Base-by-base conservation (phyloP, 495 filamentous ascomycete genomes). In the Talaromyces thailandensis region DNA sequence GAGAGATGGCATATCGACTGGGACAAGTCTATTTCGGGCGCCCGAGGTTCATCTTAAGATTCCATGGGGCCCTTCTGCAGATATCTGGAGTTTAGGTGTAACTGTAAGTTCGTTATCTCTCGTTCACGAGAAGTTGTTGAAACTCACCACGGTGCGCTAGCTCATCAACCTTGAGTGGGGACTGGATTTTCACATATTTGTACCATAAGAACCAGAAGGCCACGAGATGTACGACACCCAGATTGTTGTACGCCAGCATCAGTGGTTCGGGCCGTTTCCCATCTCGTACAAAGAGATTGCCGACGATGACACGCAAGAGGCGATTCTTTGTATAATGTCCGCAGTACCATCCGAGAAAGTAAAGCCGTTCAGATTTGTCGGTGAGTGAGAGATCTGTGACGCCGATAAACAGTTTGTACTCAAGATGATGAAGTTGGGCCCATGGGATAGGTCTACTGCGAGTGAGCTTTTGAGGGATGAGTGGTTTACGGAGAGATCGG, bases 241-340 rank as follows among this genome's bases (percentile, higher is more conserved):
- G n/a, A 45, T 45, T 21, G 40, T 45, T n/a, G 40, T 45, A 7
- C n/a, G 40, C 40, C n/a, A 45, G n/a, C 40, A 45, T n/a, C 40
- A 45, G 40, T 76, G 64, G 58, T 80, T 80, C 61, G 74, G 78
- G 28, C 79, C 78, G 53, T 79, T 72, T 56, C 76, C 78, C 12
- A 45, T 28, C 2, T 70, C 69, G 48, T 79, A 76, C 53, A 23
- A 53, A 31, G 70, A 73, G 14, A 66, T 74, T 55, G 48, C 50
- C 14, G 31, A 55, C 6, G 60, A 65, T 32, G 45, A 69, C 0
- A 60, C 58, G 60, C 48, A 64, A 53, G 64, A 58, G 21, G 61
- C 57, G 37, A 64, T 69, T 25, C 53, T 60, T 23, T 64, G 65
- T 63, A 59, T 67, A 18, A 69, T 69, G 67, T 64, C 62, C 16